Base-by-base conservation (phyloP, 495 filamentous ascomycete genomes). In the Penicillium verhagenii region DNA sequence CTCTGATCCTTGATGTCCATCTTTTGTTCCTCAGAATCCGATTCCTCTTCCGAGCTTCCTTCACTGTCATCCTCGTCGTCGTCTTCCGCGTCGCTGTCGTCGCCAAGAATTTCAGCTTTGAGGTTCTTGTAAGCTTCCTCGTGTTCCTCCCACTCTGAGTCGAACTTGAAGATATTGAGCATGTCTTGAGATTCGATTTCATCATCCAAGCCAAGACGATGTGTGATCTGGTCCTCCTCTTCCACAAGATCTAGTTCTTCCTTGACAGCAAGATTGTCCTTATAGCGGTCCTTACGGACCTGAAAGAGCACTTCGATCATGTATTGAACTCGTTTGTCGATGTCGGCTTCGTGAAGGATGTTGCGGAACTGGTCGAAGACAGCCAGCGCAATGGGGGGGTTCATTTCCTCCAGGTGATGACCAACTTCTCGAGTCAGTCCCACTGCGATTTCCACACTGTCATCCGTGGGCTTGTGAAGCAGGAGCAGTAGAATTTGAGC, bases 301-400 rank as follows among this genome's bases (percentile, higher is more conserved):
- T 97, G 92, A 71, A 99, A 97, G 50, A 99, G 75, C 8, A 97
- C 93, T 67, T 99, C 94, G 56, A 99, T 95, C 91, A 96, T 96
- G 69, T 97, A 97, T 73, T 97, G 94, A 26, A 92, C 90, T 53
- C 94, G 79, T 73, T 96, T 96, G 64, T 99, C 94, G 63, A 97
- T 93, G 64, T 92, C 91, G 31, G 90, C 90, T 67, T 97, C 95
- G 70, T 97, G 91, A 8, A 99, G 78, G 59, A 97, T 97, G 53
- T 84, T 91, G 47, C 94, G 76, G 75, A 99, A 95, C 66, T 96
- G 92, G 63, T 97, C 95, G 55, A 94, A 99, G 14, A 99, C 89
- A 42, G 85, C 88, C 52, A 91, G 81, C 19, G 90, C 88, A 60
- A 97, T 94, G 19, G 85, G 77, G 2, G 84, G 79, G 59, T 86